Evolutionary conservation across 164 flowering plant species (phyloP).

Genomic region (Platanus orientalis): DNA sequence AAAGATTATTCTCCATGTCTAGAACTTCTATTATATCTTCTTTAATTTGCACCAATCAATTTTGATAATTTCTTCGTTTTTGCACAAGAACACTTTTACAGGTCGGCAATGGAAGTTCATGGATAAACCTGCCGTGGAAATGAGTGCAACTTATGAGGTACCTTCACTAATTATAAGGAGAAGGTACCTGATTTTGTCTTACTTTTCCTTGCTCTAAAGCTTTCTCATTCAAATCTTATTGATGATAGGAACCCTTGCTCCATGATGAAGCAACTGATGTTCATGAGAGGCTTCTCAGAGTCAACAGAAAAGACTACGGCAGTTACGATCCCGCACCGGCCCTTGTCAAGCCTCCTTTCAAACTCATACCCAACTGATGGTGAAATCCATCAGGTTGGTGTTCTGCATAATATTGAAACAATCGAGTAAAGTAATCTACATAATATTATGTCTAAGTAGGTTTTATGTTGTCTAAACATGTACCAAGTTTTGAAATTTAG

Average conservation of each 20-base stretch:
- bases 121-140: conserved; percentile 8
- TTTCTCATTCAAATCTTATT: too few relatives aligned
- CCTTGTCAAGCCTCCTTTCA: conserved; percentile 76
- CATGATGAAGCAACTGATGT: conserved; percentile 16
- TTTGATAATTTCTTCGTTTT: background rate
- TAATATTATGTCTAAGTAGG: too few relatives aligned
- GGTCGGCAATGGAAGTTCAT: conserved; percentile 23
- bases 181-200: background rate
- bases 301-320: conserved; percentile 66
- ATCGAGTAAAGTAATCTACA: too few relatives aligned
- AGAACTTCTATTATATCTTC: too few relatives aligned
- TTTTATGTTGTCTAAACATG: too few relatives aligned
- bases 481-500: too few relatives aligned
- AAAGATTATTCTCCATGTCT: too few relatives aligned
- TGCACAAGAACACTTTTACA: conserved; percentile 19
- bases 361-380: conserved; percentile 76
- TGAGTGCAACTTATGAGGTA: conserved; percentile 21
- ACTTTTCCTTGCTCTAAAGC: background rate
- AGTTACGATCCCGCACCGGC: conserved; percentile 73
- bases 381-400: too few relatives aligned
- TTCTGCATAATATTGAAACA: too few relatives aligned
- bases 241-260: conserved; percentile 15
- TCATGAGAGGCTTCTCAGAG: conserved; percentile 60
- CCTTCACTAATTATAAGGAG: background rate
- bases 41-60: too few relatives aligned